Base-by-base conservation (phyloP, 2,329 filamentous ascomycete genomes). In the Corinectria fuckeliana region DNA sequence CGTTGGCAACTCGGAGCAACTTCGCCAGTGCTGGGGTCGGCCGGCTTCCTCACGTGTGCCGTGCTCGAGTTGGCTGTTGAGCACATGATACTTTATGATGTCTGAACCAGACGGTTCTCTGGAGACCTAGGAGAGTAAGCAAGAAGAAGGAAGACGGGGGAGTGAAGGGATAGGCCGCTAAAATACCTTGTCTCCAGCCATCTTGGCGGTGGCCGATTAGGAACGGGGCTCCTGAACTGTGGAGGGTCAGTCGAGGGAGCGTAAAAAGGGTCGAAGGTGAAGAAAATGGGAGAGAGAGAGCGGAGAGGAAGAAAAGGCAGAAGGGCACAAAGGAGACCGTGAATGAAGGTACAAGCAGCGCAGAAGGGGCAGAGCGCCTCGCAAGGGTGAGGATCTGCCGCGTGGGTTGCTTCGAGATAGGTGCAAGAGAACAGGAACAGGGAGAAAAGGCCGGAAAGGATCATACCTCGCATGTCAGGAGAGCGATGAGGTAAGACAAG, bases 1-100 rank as follows among this genome's bases (percentile, higher is more conserved):
- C 1, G 58, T 56, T 1, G 73, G 72, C 2, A 74, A 26, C 28
- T 73, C 72, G 0, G 69, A 61, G 1, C 39, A 21, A 1, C 26
- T 34, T 10, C 60, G 60, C 70, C 70, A 72, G 0, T 20, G 28
- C 20, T 39, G 25, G 2, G 21, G 6, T 2, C 20, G 16, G 3
- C 26, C 13, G 3, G 32, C 20, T 11, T 25, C 20, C 10, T 18
- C 5, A 4, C 30, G 20, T 2, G 45, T 9, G 10, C 30, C 30
- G 11, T 38, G 10, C 6, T 42, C 23, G 0, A 60, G 30, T 18
- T 63, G 50, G 1, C 39, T 20, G 11, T 50, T 47, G 1, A 39
- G 18, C 3, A 66, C 58, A 26, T 66, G 61, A 8, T 41, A 23
- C 6, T 25, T 14, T 2, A 61, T 61, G 7, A 36, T 23, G 2